Evolutionary conservation across 2,329 filamentous ascomycete species (phyloP).

Genomic region (Xylariaceae sp.): DNA sequence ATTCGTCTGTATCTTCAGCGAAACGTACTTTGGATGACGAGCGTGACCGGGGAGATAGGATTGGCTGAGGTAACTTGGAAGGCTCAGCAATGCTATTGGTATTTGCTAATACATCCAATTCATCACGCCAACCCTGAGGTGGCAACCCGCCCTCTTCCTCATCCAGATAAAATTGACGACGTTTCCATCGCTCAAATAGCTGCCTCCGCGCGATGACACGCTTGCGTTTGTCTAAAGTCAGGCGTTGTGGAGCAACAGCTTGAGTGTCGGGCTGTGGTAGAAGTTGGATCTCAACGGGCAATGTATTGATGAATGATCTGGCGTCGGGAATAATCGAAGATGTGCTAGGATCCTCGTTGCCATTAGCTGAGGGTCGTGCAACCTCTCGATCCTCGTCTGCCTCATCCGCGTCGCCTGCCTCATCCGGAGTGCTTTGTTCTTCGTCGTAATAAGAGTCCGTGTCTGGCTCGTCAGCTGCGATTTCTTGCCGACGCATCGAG

Average conservation of each 20-base stretch:
- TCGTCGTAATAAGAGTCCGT: slow-evolving; percentile 28
- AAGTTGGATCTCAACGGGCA: slow-evolving; percentile 40
- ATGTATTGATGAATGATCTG: slow-evolving; percentile 27
- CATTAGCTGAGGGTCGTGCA: slow-evolving; percentile 8
- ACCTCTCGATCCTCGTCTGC: slow-evolving; percentile 19
- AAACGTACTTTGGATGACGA: slow-evolving; percentile 79
- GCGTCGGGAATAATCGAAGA: slow-evolving; percentile 22
- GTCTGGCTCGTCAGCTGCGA: slow-evolving; percentile 18
- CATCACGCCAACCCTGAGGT: slow-evolving; percentile 60
- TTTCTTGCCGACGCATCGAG: slow-evolving; percentile 25
- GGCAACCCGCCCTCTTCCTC: slow-evolving; percentile 73
- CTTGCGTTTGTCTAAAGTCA: slow-evolving; percentile 37
- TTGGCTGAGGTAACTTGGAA: slow-evolving; percentile 39
- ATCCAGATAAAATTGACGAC: slow-evolving; percentile 77
- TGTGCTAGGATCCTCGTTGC: slow-evolving; percentile 1
- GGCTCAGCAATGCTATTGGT: slow-evolving; percentile 38
- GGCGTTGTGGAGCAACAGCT: slow-evolving; percentile 34
- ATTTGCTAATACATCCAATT: slow-evolving; percentile 52
- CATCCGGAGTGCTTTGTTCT: slow-evolving; percentile 21
- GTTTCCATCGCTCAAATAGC: slow-evolving; percentile 69
- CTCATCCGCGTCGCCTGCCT: slow-evolving; percentile 20
- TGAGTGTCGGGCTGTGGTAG: slow-evolving; percentile 35
- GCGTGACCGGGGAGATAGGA: slow-evolving; percentile 54
- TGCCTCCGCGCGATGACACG: slow-evolving; percentile 43
- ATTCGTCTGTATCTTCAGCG: slow-evolving; percentile 65